Base-by-base conservation (phyloP, 1,284 basidiomycete genomes). In the Ceraceosorus bombacis region DNA sequence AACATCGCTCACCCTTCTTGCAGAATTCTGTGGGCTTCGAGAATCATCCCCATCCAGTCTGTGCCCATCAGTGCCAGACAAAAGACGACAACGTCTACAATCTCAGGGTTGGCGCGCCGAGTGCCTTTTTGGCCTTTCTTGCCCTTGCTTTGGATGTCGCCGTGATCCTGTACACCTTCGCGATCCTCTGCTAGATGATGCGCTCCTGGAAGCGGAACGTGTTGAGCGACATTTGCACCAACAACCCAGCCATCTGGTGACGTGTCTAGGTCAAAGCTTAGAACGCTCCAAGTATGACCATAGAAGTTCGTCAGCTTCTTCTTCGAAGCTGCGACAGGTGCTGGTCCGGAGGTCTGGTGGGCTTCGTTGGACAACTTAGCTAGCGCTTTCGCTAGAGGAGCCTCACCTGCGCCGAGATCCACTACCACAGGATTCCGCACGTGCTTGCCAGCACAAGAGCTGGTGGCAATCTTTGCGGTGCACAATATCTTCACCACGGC, bases 351-450 rank as follows among this genome's bases (percentile, higher is more conserved):
- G 27, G 27, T 27, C 27, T 27, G 27, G 27, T 27, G 27, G 27
- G 27, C 27, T 27, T 27, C 27, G 27, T 27, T 27, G 27, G 27
- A 27, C 27, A 27, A 27, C 15, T 49, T 36, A 8, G 36, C 64
- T 12, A 77, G 49, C 46, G 65, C 64, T 50, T 67, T 85, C 0
- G 92, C 93, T 17, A 99, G 82, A 2, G 87, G 84, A 9, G 91
- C 95, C 74, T 97, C 92, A 10, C 95, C 95, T 67, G 93, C 97
- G 6, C 95, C 95, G 27, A 98, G 81, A 79, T 99, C 95, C 27
- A 85, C 91, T 53, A 99, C 85, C 61, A 97, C 80, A 0, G 87
- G 86, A 2, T 70, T 68, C 58, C 82, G 83, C 54, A 49, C 13
- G 27, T 39, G 6, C 12, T n/a, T 12, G 41, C 55, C 51, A 36